Base-by-base conservation (phyloP, 331 rosid genomes). In the Malus hybrid region DNA sequence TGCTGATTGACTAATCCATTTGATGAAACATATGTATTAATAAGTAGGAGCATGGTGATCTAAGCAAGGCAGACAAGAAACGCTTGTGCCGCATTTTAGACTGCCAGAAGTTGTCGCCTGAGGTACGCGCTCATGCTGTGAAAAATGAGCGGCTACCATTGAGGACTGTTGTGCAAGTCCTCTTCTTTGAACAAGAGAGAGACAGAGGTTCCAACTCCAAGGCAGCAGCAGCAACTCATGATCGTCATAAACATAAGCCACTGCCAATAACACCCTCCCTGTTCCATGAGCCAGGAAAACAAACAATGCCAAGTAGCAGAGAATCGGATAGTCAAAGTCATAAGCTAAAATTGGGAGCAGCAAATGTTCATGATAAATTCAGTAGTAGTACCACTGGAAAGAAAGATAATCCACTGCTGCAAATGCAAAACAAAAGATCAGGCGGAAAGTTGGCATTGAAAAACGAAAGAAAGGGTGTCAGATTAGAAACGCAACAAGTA, bases 141-240 rank as follows among this genome's bases (percentile, higher is more conserved):
- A 92, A 92, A 79, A 92, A 92, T 67, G 97, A 92, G 89, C 89
- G 93, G 77, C 93, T 92, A 48, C 97, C 97, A 67, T 76, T 92
- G 73, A 90, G 97, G 84, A 92, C 88, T 5, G 97, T 92, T 3
- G 97, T 92, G 86, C 97, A 92, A 63, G 90, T 92, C 29, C 97
- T 92, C 63, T 92, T 83, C 87, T 90, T 90, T 79, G 93, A 92
- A 61, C 97, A 92, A 81, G 97, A 90, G 74, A 66, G 70, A 6
- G 69, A 65, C 46, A 88, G 87, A 84, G 85, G 86, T 5, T 82
- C 92, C 14, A 79, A 67, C 79, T 82, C 86, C 1, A 82, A 76
- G 85, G 80, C 82, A 63, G 81, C 77, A n/a, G 19, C 46, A 12
- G 48, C 69, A 60, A 67, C 31, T 62, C 70, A 46, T 29, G 33